Conservation (phyloP, 495 filamentous ascomycete genomes). For the Bryoglossum gracile region DNA sequence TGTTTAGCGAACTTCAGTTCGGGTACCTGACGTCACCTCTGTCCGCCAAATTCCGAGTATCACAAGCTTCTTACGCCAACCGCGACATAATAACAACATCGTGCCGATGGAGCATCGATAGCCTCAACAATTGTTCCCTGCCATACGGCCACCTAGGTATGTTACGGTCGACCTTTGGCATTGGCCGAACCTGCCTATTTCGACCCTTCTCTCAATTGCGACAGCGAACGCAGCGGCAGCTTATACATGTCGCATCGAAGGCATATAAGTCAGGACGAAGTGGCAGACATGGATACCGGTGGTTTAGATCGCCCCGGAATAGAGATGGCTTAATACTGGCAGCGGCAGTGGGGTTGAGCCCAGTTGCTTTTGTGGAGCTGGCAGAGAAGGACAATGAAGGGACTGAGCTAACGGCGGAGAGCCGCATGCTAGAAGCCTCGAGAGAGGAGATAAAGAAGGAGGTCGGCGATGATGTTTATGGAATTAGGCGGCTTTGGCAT, state of each 20-base stretch:
- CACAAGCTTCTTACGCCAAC: no score
- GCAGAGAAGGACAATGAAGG: conserved; percentile 56
- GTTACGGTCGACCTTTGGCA: conserved; percentile 48
- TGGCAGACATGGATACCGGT: conserved; percentile 7
- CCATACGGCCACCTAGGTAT: not conserved
- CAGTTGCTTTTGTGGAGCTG: conserved; percentile 65
- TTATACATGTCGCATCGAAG: conserved; percentile 18
- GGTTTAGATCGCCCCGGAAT: conserved; percentile 27
- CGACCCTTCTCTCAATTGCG: conserved; percentile 24
- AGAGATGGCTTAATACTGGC: conserved; percentile 37
- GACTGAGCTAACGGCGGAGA: conserved; percentile 62
- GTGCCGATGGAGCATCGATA: conserved; percentile 22
- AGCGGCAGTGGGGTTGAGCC: conserved; percentile 40
- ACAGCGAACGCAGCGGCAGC: conserved; percentile 25
- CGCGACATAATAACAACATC: no score
- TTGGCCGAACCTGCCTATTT: conserved; percentile 47
- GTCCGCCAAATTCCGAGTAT: no score
- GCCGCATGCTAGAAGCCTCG: conserved; percentile 78
- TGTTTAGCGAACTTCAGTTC: no score
- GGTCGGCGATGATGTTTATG: conserved; percentile 51
- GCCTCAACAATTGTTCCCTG: conserved; percentile 2
- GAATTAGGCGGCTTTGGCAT: conserved; percentile 45
- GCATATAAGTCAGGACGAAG: conserved; percentile 4
- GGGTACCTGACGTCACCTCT: no score
- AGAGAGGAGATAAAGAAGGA: conserved; percentile 63